A percentile compares a stretch with the other conserved stretches of the same genome.
These are phyloP conservation scores for Aspergillus piperis DNA, from an alignment of 2,329 filamentous ascomycete species.

Conservation along the genomic window DNA sequence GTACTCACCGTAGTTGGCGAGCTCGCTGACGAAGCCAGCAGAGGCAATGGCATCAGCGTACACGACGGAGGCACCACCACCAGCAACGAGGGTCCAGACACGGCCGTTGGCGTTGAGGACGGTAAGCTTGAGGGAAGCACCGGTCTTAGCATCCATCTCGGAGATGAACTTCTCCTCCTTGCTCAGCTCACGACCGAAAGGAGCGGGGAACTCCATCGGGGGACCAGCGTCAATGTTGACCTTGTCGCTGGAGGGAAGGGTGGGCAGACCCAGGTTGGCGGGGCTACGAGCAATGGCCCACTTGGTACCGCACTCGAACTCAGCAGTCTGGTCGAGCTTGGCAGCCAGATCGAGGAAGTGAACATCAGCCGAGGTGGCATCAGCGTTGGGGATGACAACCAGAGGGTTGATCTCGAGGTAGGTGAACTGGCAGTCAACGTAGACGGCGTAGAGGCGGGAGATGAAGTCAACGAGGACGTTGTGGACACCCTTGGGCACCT, in stretches of 20 bases:
- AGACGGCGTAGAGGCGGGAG: conserved; percentile 95
- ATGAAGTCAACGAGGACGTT: conserved; percentile 99
- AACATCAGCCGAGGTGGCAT: conserved; percentile 88
- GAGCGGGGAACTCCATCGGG: conserved; percentile 98
- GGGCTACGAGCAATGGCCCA: conserved; percentile 96
- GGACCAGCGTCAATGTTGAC: conserved; percentile 94
- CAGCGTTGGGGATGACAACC: conserved; percentile 92
- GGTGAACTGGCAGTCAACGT: conserved; percentile 99
- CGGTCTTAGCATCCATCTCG: conserved; percentile 98
- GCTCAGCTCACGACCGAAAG: conserved; percentile 95
- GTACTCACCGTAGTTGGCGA: conserved; percentile 99
- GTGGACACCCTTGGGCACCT: conserved; percentile 93
- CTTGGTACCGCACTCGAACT: conserved; percentile 99
- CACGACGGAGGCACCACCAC: conserved; percentile 98
- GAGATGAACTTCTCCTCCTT: conserved; percentile 99
- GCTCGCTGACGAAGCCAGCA: conserved; percentile 88
- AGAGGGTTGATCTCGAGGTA: conserved; percentile 99
- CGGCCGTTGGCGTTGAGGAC: conserved; percentile 89
- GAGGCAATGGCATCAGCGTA: conserved; percentile 99
- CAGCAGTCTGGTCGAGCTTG: conserved; percentile 98
- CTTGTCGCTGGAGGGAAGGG: conserved; percentile 67
- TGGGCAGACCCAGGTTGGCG: conserved; percentile 79
- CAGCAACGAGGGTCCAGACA: conserved; percentile 97
- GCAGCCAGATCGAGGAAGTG: conserved; percentile 98
- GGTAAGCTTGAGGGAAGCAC: conserved; percentile 97